Percentiles rank a stretch among this genome's conserved stretches.
These are phyloP conservation scores for Starmerella tilneyi DNA, from an alignment of 805 yeast species.

Conservation along the genomic window DNA sequence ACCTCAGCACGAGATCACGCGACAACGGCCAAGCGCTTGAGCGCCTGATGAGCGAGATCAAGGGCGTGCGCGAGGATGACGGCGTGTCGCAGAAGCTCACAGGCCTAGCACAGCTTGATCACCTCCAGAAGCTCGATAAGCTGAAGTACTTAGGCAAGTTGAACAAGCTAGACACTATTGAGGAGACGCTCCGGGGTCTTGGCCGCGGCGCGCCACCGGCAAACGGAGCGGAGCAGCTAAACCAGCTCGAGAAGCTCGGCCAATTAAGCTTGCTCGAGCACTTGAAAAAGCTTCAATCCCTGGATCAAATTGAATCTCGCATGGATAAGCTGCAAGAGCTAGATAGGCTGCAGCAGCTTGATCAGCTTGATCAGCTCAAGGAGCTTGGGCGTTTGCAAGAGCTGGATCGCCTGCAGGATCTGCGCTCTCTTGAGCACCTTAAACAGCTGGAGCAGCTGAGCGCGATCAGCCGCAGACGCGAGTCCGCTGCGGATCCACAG, in stretches of 20 bases:
- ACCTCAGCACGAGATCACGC: constrained; percentile 30
- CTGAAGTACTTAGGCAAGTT: constrained; percentile 10
- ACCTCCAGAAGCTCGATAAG: constrained; percentile 20
- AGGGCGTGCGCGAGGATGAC: constrained; percentile 24
- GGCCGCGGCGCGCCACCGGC: not conserved
- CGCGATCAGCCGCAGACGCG: not conserved
- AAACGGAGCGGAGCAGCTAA: not conserved
- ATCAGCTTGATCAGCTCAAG: constrained; percentile 6
- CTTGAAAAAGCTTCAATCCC: constrained; percentile 12
- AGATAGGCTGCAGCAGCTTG: constrained; percentile 6
- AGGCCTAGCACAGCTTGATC: constrained; percentile 26
- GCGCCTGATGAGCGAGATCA: constrained; percentile 24
- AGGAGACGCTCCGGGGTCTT: constrained; percentile 5
- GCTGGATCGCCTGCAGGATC: constrained; percentile 16
- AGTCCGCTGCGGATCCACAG: not conserved
- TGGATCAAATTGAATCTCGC: constrained; percentile 1
- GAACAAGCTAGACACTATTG: constrained; percentile 14
- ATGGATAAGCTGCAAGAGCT: constrained; percentile 9
- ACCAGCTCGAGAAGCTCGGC: constrained; percentile 6
- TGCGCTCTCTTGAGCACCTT: constrained; percentile 21
- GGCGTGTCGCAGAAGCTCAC: constrained; percentile 25
- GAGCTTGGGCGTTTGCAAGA: constrained; percentile 6
- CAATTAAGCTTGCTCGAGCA: constrained; percentile 11
- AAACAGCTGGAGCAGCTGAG: constrained; percentile 6
- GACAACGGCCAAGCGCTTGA: constrained; percentile 33